Conservation (phyloP, 805 yeast species). For the Yarrowia keelungensis region DNA sequence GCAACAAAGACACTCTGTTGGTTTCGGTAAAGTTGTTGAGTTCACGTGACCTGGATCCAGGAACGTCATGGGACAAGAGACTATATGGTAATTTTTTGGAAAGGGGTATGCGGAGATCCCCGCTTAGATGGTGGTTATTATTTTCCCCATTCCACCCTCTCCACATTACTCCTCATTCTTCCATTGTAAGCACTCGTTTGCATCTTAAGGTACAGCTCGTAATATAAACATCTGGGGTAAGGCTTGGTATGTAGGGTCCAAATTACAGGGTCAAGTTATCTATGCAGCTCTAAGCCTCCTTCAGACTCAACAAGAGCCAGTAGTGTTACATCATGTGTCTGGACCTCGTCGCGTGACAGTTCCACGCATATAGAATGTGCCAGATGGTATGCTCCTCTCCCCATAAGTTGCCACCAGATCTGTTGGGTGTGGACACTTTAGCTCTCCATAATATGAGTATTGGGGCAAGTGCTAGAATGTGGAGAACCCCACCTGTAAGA, state of each 20-base stretch:
- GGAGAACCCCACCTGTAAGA: not conserved
- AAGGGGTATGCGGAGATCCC: too few relatives aligned
- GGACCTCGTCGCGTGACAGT: not conserved
- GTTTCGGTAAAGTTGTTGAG: slow-evolving; percentile 25
- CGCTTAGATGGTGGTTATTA: too few relatives aligned
- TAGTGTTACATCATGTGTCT: not conserved
- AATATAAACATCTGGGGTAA: too few relatives aligned
- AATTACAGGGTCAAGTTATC: too few relatives aligned
- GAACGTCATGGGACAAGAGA: slow-evolving; percentile 26
- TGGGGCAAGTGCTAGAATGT: slow-evolving; percentile 16
- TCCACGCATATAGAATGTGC: too few relatives aligned
- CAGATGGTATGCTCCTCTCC: too few relatives aligned
- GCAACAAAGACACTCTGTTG: slow-evolving; percentile 1
- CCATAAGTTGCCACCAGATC: not conserved
- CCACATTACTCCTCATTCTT: not conserved
- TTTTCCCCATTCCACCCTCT: too few relatives aligned
- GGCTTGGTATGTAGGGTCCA: too few relatives aligned
- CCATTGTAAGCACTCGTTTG: too few relatives aligned
- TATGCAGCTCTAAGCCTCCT: too few relatives aligned
- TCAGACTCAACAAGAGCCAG: too few relatives aligned
- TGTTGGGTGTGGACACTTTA: slow-evolving; percentile 23
- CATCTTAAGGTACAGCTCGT: too few relatives aligned
- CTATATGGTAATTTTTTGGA: not conserved
- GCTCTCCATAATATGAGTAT: slow-evolving; percentile 18
- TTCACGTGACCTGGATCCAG: slow-evolving; percentile 19